Conservation (phyloP, 768 basidiomycete genomes). For the Sutorius australiensis region DNA sequence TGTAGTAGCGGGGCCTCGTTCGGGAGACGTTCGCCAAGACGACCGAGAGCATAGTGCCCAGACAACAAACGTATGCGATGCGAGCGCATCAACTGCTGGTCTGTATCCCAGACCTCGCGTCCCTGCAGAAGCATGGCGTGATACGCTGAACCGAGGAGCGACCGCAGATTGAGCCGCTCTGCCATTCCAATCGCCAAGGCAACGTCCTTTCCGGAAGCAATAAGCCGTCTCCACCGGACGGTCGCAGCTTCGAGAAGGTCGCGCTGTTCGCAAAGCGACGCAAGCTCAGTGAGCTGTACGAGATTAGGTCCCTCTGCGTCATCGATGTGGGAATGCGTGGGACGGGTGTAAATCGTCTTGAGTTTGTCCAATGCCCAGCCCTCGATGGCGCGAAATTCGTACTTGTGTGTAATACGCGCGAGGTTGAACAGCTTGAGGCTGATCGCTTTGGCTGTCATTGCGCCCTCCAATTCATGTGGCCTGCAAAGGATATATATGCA, state of each 20-base stretch:
- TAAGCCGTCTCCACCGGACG: slow-evolving; percentile 45
- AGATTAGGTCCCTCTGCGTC: slow-evolving; percentile 37
- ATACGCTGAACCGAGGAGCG: slow-evolving; percentile 48
- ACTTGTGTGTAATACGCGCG: slow-evolving; percentile 46
- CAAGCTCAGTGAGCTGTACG: slow-evolving; percentile 48
- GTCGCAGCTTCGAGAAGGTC: slow-evolving; percentile 42
- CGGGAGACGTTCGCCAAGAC: slow-evolving; percentile 43
- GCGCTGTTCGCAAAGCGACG: slow-evolving; percentile 46
- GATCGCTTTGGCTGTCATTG: slow-evolving; percentile 40
- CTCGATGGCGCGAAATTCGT: slow-evolving; percentile 44
- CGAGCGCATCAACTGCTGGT: slow-evolving; percentile 41
- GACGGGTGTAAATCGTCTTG: slow-evolving; percentile 35
- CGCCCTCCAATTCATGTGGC: slow-evolving; percentile 43
- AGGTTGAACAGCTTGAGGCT: slow-evolving; percentile 45
- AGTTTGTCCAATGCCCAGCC: slow-evolving; percentile 43
- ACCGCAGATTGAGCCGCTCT: slow-evolving; percentile 44
- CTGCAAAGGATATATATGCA: slow-evolving; percentile 25
- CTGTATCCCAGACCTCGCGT: slow-evolving; percentile 45
- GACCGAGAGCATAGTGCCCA: slow-evolving; percentile 48
- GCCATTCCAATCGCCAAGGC: slow-evolving; percentile 44
- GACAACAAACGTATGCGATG: slow-evolving; percentile 51
- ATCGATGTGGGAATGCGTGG: slow-evolving; percentile 27
- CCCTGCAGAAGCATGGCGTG: slow-evolving; percentile 51
- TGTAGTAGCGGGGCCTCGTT: slow-evolving; percentile 39
- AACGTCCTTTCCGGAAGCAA: slow-evolving; percentile 43